Percentiles rank a stretch among this genome's conserved stretches.
Evolutionary conservation across 2,329 filamentous ascomycete genomes (phyloP).

Genomic region (Zalaria sp.): DNA sequence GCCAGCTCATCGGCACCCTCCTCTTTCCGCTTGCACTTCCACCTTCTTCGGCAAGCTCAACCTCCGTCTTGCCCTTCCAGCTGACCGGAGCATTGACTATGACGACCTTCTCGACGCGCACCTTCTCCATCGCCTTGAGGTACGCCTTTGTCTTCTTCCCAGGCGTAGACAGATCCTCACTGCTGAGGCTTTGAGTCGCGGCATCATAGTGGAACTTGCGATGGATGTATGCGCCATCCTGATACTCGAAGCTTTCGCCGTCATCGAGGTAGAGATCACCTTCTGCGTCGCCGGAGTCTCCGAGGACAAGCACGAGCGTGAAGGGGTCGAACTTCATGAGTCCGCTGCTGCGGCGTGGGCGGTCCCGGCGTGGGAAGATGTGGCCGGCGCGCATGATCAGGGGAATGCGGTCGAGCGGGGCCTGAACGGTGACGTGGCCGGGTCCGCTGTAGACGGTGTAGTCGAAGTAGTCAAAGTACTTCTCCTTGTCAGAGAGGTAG

Average conservation of each 20-base stretch:
- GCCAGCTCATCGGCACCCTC: conserved; percentile 46
- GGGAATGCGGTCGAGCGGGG: conserved; percentile 76
- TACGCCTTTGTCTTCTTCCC: conserved; percentile 56
- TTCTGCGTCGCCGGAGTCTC: conserved; percentile 54
- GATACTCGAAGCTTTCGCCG: conserved; percentile 80
- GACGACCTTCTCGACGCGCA: conserved; percentile 72
- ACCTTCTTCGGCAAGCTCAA: conserved; percentile 48
- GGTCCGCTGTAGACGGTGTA: conserved; percentile 62
- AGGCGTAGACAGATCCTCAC: conserved; percentile 46
- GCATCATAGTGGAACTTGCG: conserved; percentile 57
- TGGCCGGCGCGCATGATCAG: conserved; percentile 88
- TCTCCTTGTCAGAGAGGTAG: conserved; percentile 76
- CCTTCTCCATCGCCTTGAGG: conserved; percentile 62
- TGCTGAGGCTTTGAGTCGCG: conserved; percentile 44
- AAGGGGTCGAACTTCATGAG: conserved; percentile 94
- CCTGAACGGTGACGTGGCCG: conserved; percentile 57
- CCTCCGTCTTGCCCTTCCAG: conserved; percentile 54
- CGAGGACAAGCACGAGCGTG: conserved; percentile 68
- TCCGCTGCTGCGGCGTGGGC: conserved; percentile 68
- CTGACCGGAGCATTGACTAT: conserved; percentile 62
- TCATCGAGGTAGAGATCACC: conserved; percentile 87
- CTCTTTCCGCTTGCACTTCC: conserved; percentile 18
- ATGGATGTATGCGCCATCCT: conserved; percentile 78
- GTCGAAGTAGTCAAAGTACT: conserved; percentile 93
- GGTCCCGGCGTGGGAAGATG: conserved; percentile 79